Evolutionary conservation across 2,329 filamentous ascomycete species (phyloP).

Genomic region (Pseudocercospora vitis): DNA sequence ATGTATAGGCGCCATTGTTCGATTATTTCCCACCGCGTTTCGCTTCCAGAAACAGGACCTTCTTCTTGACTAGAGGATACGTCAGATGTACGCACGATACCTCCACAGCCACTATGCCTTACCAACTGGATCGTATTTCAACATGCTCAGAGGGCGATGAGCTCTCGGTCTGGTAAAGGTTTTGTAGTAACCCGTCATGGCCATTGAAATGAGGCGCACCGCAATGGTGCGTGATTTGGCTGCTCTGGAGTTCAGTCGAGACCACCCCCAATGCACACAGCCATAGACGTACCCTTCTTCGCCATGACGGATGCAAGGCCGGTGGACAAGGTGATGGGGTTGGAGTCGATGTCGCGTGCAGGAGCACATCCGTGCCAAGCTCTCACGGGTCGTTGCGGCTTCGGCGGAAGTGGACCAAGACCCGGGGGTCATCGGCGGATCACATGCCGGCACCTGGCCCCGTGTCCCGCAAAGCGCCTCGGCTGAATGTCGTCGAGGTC

Average conservation of each 20-base stretch:
- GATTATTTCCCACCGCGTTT: conserved; percentile 65
- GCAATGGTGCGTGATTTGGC: conserved; percentile 89
- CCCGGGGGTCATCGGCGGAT: neutral
- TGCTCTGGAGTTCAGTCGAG: conserved; percentile 40
- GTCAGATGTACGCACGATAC: neutral
- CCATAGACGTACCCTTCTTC: conserved; percentile 33
- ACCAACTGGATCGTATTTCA: conserved; percentile 99
- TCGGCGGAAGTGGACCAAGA: too few species aligned
- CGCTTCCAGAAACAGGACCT: conserved; percentile 92
- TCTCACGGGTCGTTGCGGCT: neutral
- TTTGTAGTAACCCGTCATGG: conserved; percentile 97
- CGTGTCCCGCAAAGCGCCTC: neutral
- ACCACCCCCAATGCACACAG: neutral
- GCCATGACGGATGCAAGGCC: conserved; percentile 25
- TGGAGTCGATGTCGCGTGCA: too few species aligned
- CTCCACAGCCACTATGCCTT: conserved; percentile 39
- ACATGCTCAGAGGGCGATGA: conserved; percentile 85
- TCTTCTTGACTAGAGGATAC: conserved; percentile 70
- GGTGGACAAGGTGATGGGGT: neutral
- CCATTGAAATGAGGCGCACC: conserved; percentile 96
- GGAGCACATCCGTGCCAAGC: neutral
- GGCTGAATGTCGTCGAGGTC: neutral
- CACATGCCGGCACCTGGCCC: neutral
- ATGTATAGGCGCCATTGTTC: neutral
- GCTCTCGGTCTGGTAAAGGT: conserved; percentile 80